Evolutionary conservation across 306 rosid species (phyloP).

Genomic region (Casuarina glauca): DNA sequence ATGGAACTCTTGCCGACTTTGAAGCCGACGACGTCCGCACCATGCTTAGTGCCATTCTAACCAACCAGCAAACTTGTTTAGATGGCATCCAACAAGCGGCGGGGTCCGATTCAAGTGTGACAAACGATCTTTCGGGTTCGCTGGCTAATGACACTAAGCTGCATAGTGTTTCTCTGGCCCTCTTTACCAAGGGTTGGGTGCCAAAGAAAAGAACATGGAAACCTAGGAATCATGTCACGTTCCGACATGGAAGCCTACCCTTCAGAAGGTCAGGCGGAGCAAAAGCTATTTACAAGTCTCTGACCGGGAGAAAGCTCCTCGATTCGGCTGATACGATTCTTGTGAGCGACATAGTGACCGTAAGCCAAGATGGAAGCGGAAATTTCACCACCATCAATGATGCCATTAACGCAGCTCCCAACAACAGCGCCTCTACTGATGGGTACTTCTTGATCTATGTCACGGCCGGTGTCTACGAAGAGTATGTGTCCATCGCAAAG

Average conservation of each 20-base stretch:
- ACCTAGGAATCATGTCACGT: neutral
- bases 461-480: conserved; percentile 4
- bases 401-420: neutral
- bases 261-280: neutral
- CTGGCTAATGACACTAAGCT: neutral
- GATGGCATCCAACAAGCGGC: neutral
- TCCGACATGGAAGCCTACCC: neutral
- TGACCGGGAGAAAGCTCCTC: neutral
- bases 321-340: neutral
- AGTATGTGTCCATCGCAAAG: conserved; percentile 8
- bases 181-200: conserved; percentile 4
- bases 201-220: neutral
- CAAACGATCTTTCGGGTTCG: neutral
- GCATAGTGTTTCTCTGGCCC: conserved; percentile 4
- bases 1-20: neutral
- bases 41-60: conserved; percentile 2
- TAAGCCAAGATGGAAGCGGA: neutral
- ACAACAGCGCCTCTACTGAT: neutral
- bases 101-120: neutral
- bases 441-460: conserved; percentile 12
- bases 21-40: neutral
- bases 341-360: neutral
- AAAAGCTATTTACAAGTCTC: neutral
- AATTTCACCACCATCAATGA: conserved; percentile 10
- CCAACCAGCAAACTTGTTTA: conserved; percentile 10